Base-by-base conservation (phyloP, 2,329 filamentous ascomycete genomes). In the Aspergillus japonicus region DNA sequence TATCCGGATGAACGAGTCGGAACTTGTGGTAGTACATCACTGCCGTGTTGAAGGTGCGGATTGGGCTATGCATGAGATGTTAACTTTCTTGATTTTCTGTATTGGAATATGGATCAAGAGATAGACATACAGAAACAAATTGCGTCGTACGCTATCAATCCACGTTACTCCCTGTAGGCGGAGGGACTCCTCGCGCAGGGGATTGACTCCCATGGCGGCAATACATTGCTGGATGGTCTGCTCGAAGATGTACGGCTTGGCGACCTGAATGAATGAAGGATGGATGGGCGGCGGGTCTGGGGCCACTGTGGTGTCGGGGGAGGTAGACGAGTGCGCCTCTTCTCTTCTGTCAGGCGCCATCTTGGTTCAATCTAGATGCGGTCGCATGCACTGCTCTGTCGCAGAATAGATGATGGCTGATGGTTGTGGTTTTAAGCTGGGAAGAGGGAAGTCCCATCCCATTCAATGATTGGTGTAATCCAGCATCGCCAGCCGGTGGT, bases 21-120 rank as follows among this genome's bases (percentile, higher is more conserved):
- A 97, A 97, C 67, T 92, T 92, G 81, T 98, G 94, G 73, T 93
- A 99, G 74, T 96, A 96, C 16, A 90, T 88, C 64, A 89, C 92
- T 0, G 95, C 95, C 0, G 94, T 96, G 68, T 94, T 91, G 75
- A 92, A 97, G 0, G 95, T 98, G 61, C 91, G 89, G 24, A 97
- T 87, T 1, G 95, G 95, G 50, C 91, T 93, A 12, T 49, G 29
- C 5, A 21, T 48, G 21, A 35, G 21, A 65, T 54, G 50, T 68
- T 56, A 54, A 58, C 24, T 29, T 29, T 10, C 26, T 29, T 35
- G 12, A 48, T 24, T 50, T 42, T 31, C 21, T 42, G 24, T 21
- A 42, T 5, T 47, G 44, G n/a, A 2, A 31, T 16, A 21, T 19
- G 14, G 21, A 3, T 21, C 19, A 6, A 6, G 24, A 14, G 19